Base-by-base conservation (phyloP, 495 filamentous ascomycete species). In the Cercophora scortea region DNA sequence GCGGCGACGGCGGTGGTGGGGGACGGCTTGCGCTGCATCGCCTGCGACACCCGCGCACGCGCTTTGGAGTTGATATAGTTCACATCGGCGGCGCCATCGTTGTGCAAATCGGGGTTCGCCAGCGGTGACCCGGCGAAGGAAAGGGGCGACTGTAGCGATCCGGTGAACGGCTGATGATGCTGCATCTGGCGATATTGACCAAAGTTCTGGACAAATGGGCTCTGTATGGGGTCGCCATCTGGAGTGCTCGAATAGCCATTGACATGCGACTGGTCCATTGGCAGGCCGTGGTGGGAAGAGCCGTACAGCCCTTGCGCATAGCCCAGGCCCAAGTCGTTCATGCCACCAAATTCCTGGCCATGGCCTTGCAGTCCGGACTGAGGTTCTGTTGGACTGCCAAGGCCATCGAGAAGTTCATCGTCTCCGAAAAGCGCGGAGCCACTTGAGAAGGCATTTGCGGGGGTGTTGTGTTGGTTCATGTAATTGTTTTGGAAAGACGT, bases 171-270 rank as follows among this genome's bases (percentile, higher is more conserved):
- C 19, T 80, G 71, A 13, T 77, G 74, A 51, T 76, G 70, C 47
- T 78, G 82, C 72, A 87, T 81, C 39, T 74, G 74, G 32, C 78
- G 76, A 62, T 85, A 89, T 55, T 88, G 86, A 11, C 79, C 75
- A 70, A 89, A 92, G 60, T 79, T 84, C 45, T 88, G 80, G 25
- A 85, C 77, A 57, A 90, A 96, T 0, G 90, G 90, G 61, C 89
- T 94, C 58, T 89, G 84, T 54, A 94, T 90, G 5, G 90, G 89
- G 43, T 86, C 83, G 18, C 88, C 88, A 44, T 95, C 90, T 8
- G 90, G 90, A 3, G 89, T 95, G 58, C 85, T 85, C 32, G 90
- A 95, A 66, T 82, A 95, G 34, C 87, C 82, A 32, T 83, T 86
- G 62, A 87, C 79, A 33, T 83, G 79, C 18, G 63, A 60, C 45